Conservation (phyloP, 306 rosid species). For the Mimosa bimucronata region DNA sequence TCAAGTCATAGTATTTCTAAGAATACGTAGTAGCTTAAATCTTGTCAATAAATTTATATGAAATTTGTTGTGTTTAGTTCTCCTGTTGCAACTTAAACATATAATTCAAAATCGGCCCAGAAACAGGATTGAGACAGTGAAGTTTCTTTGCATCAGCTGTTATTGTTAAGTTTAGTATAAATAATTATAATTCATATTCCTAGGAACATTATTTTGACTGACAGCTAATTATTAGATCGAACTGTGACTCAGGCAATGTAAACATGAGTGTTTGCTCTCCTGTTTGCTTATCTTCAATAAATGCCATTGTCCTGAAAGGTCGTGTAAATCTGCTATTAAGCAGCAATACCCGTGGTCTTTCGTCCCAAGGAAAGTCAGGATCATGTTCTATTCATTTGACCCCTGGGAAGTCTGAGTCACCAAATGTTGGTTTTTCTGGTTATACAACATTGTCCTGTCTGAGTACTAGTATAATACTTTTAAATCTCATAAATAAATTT, state of each 20-base stretch:
- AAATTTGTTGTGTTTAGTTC: conserved; percentile 1
- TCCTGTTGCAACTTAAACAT: not conserved
- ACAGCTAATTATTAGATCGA: conserved; percentile 39
- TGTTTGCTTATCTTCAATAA: conserved; percentile 50
- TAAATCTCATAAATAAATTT: no score
- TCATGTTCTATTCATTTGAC: conserved; percentile 49
- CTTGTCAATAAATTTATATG: not conserved
- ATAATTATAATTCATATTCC: conserved; percentile 20
- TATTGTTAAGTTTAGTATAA: conserved; percentile 9
- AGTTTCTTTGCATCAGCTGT: not conserved
- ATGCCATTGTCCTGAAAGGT: conserved; percentile 53
- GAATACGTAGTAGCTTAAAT: not conserved
- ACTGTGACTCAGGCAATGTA: conserved; percentile 62
- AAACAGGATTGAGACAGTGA: not conserved
- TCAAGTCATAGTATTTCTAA: no score
- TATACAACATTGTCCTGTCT: conserved; percentile 46
- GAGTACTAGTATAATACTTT: no score
- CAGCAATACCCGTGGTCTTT: conserved; percentile 59
- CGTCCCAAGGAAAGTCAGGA: conserved; percentile 51
- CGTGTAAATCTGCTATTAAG: conserved; percentile 57
- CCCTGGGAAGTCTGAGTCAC: conserved; percentile 45
- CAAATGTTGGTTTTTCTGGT: conserved; percentile 46
- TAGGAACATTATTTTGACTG: conserved; percentile 23
- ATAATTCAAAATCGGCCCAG: conserved; percentile 2
- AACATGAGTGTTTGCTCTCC: conserved; percentile 59